phyloP scores from a whole-genome alignment of 345 rosid species.

The Citrus sp. region DNA sequence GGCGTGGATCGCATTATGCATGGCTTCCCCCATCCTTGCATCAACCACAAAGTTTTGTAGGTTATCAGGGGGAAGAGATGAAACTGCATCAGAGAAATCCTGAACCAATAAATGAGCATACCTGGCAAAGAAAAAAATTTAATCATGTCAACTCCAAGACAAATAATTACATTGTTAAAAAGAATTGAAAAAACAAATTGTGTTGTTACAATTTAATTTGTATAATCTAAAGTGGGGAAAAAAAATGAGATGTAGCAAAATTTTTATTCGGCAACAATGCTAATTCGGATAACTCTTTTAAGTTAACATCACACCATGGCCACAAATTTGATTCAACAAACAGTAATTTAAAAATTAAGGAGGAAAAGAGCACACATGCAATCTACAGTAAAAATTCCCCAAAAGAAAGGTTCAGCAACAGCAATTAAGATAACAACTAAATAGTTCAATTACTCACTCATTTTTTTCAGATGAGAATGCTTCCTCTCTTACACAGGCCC shows the following conservation, averaged over 20 bases:
- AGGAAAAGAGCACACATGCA: background rate
- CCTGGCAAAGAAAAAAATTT: constrained; percentile 26
- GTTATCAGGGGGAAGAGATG: constrained; percentile 80
- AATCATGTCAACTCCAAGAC: background rate
- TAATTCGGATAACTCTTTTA: background rate
- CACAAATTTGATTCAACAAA: background rate
- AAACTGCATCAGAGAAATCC: constrained; percentile 70
- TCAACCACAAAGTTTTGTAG: constrained; percentile 74
- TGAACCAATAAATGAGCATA: constrained; percentile 63
- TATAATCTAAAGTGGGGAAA: background rate
- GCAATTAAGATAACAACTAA: constrained; percentile 1
- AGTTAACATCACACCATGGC: background rate
- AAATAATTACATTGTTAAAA: background rate
- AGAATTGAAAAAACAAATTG: background rate
- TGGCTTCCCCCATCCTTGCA: constrained; percentile 44
- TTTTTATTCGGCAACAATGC: background rate
- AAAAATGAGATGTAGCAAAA: background rate
- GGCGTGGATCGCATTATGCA: constrained; percentile 30
- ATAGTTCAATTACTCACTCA: constrained; percentile 48
- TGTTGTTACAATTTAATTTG: background rate
- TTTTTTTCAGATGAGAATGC: constrained; percentile 76
- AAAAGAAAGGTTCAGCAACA: background rate
- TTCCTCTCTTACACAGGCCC: constrained; percentile 75
- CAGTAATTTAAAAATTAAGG: background rate
- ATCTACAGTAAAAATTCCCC: background rate